phyloP scores from a whole-genome alignment of 768 basidiomycete genomes.

The Rhodocollybia butyracea region DNA sequence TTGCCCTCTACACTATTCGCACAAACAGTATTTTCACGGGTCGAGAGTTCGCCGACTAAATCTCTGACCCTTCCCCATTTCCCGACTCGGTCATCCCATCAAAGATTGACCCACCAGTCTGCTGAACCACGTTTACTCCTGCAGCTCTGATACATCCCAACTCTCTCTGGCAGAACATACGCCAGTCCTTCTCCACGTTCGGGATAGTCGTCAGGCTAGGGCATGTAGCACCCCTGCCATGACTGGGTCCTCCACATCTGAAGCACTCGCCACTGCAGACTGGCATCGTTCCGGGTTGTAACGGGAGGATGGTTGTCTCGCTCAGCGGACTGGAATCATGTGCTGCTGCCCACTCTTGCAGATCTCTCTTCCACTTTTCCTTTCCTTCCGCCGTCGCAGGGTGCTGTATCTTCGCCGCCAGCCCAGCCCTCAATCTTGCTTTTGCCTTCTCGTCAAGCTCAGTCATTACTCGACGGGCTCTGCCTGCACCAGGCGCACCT shows the following conservation, averaged over 20 bases:
- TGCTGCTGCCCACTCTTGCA: neutral
- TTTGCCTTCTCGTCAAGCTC: neutral
- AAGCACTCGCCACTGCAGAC: neutral
- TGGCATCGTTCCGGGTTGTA: neutral
- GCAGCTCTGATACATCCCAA: neutral
- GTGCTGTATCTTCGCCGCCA: neutral
- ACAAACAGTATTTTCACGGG: neutral
- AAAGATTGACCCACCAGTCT: neutral
- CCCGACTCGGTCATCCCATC: neutral
- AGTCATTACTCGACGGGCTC: neutral
- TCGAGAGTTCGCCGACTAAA: neutral
- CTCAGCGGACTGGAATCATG: neutral
- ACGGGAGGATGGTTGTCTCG: neutral
- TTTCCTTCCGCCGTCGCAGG: neutral
- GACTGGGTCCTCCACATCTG: neutral
- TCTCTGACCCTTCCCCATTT: neutral
- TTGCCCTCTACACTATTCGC: neutral
- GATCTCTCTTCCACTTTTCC: neutral
- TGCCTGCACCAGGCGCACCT: no score
- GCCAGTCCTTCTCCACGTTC: neutral
- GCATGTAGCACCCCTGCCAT: neutral
- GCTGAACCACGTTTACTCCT: neutral
- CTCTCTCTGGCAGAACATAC: neutral
- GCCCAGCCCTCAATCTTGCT: neutral
- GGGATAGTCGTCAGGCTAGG: neutral